Evolutionary conservation across 345 rosid genomes (phyloP), one percentile per base, ranked within the genome.

Genomic region (Brassica carinata): DNA sequence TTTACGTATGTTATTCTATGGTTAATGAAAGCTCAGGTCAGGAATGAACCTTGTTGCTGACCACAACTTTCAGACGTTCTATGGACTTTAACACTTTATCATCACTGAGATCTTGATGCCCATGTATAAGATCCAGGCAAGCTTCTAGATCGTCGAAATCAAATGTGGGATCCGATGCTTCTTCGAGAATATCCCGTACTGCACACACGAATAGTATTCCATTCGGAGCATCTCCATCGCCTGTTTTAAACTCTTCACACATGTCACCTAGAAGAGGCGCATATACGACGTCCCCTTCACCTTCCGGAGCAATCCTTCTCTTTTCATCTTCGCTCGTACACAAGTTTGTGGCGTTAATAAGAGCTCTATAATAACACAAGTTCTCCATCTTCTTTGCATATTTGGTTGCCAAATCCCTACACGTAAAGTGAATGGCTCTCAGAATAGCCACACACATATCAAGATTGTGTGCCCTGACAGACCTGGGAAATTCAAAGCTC

Each of bases 381-480:
- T 10, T 4, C 33, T 5, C 8, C 26, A 17, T 18, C 51, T 67
- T 67, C 55, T 6, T 67, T 67, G 0, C 15, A 38, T 64, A 70
- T 75, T 64, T 81, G 51, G 67, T 55, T 71, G 8, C 5, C 68
- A 71, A 5, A 63, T 33, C 33, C 33, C 53, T 75, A 71, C 76
- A 75, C 26, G 64, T 75, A 76, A 15, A 80, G 17, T 80, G 61
- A 75, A 80, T 15, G 26, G 72, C 79, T 75, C 5, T 75, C 40
- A 75, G 23, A 64, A 75, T 36, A 64, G 79, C 83, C 72, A 70
- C 0, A 76, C 83, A 80, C 1, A 75, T 69, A 64, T 40, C 79
- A 51, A 53, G n/a, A 57, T 75, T 70, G 53, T 70, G 68, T 64
- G 59, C 71, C 48, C 72, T 51, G 72, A 71, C 43, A 75, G 75